These are phyloP conservation scores for Sugiyamaella smithiae DNA, from an alignment of 805 yeast species.

Conservation along the genomic window DNA sequence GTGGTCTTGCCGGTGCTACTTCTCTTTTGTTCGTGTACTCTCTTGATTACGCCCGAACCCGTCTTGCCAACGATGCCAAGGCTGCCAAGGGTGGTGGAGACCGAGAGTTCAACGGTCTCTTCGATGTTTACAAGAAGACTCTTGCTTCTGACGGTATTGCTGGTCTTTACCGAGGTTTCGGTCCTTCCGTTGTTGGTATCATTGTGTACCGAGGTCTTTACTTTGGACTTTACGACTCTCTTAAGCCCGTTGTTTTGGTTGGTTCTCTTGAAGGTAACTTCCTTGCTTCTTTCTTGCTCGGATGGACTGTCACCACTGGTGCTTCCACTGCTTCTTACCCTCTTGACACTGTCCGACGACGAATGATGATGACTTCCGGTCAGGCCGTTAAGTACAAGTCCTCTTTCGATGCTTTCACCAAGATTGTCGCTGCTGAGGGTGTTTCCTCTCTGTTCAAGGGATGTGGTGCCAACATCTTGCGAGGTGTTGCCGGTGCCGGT, in stretches of 20 bases:
- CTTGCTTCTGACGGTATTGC: constrained; percentile 94
- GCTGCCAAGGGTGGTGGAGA: constrained; percentile 76
- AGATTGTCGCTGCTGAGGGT: constrained; percentile 97
- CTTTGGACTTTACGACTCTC: constrained; percentile 96
- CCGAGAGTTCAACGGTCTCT: constrained; percentile 95
- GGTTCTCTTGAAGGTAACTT: constrained; percentile 94
- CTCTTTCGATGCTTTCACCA: constrained; percentile 87
- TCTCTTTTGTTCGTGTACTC: constrained; percentile 92
- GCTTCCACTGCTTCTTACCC: constrained; percentile 99
- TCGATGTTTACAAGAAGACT: constrained; percentile 96
- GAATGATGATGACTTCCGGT: constrained; percentile 99
- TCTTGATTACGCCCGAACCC: constrained; percentile 96
- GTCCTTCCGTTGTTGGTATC: constrained; percentile 96
- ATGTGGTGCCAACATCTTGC: constrained; percentile 98
- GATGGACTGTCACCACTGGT: constrained; percentile 98
- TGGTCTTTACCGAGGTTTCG: constrained; percentile 99
- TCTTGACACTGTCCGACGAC: constrained; percentile 98
- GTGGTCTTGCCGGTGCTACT: constrained; percentile 98
- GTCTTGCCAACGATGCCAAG: constrained; percentile 98
- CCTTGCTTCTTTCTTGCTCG: constrained; percentile 93
- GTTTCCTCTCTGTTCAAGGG: constrained; percentile 91
- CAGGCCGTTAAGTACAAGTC: constrained; percentile 96
- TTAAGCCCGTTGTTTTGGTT: constrained; percentile 90
- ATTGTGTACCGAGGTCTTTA: constrained; percentile 98
- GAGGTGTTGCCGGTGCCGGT: constrained; percentile 99